phyloP scores from a whole-genome alignment of 441 rosid genomes.

The Jatropha podagrica region DNA sequence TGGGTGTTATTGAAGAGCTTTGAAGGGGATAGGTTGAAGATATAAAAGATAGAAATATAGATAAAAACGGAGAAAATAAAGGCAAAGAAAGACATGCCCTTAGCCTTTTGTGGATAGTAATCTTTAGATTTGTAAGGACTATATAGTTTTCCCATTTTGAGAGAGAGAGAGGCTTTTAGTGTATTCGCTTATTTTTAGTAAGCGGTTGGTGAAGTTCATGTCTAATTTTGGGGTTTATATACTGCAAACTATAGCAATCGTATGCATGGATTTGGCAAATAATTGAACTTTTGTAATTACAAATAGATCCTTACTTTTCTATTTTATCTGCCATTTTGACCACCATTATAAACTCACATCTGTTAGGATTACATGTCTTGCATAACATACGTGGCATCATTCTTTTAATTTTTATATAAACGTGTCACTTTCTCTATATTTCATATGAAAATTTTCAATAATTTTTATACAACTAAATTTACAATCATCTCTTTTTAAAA shows the following conservation, averaged over 20 bases:
- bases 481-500: too few species aligned
- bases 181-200: neutral
- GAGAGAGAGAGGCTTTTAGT: slow-evolving; percentile 7
- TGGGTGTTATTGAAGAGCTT: slow-evolving; percentile 43
- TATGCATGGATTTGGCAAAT: neutral
- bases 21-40: slow-evolving; percentile 51
- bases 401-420: neutral
- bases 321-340: neutral
- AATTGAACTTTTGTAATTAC: slow-evolving; percentile 6
- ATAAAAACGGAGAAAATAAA: slow-evolving; percentile 42
- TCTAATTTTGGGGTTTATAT: slow-evolving; percentile 21
- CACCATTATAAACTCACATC: neutral
- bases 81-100: slow-evolving; percentile 38
- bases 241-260: neutral
- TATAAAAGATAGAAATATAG: slow-evolving; percentile 47
- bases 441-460: neutral
- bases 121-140: slow-evolving; percentile 24
- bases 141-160: slow-evolving; percentile 34
- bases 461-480: neutral
- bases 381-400: neutral
- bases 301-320: neutral
- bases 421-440: neutral
- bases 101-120: slow-evolving; percentile 25
- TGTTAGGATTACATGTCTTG: neutral
- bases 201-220: slow-evolving; percentile 13